Percentiles rank a stretch among this genome's conserved stretches.
Evolutionary conservation across 495 filamentous ascomycete species (phyloP).

Genomic region (Daldinia bambusicola): DNA sequence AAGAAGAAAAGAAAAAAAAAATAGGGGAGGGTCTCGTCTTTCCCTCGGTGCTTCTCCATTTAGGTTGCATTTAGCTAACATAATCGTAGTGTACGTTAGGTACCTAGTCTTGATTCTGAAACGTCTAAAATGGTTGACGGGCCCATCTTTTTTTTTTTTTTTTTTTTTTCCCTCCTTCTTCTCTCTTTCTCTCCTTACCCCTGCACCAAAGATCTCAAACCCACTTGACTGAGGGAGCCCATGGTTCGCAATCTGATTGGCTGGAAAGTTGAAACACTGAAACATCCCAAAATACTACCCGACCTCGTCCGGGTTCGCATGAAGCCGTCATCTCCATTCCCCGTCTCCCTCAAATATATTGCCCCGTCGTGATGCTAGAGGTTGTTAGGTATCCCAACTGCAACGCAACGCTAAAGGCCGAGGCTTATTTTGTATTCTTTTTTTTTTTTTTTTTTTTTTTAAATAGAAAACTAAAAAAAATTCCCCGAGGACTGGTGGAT

Average conservation of each 20-base stretch:
- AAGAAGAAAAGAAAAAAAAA: slow-evolving; percentile 9
- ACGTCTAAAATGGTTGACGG: slow-evolving; percentile 13
- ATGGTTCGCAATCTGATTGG: slow-evolving; percentile 23
- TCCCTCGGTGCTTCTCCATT: slow-evolving; percentile 19
- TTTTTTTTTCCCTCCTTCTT: no score
- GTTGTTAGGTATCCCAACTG: background rate
- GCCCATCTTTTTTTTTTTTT: no score
- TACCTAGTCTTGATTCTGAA: slow-evolving; percentile 28
- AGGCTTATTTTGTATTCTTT: slow-evolving; percentile 8
- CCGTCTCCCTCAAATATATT: slow-evolving; percentile 35
- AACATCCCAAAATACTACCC: slow-evolving; percentile 31
- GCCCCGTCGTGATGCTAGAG: background rate
- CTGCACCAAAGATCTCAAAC: slow-evolving; percentile 36
- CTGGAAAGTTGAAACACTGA: slow-evolving; percentile 37
- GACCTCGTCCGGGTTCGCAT: slow-evolving; percentile 25
- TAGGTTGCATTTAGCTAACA: slow-evolving; percentile 27
- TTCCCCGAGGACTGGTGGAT: slow-evolving; percentile 5
- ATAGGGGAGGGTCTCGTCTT: slow-evolving; percentile 8
- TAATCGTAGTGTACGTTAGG: background rate
- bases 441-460: no score
- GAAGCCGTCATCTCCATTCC: slow-evolving; percentile 39
- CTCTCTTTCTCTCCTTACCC: slow-evolving; percentile 26
- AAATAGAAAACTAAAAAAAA: no score
- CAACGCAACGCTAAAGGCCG: no score
- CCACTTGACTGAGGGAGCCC: slow-evolving; percentile 31